phyloP scores from a whole-genome alignment of 345 rosid species.

The Isatis tinctoria region DNA sequence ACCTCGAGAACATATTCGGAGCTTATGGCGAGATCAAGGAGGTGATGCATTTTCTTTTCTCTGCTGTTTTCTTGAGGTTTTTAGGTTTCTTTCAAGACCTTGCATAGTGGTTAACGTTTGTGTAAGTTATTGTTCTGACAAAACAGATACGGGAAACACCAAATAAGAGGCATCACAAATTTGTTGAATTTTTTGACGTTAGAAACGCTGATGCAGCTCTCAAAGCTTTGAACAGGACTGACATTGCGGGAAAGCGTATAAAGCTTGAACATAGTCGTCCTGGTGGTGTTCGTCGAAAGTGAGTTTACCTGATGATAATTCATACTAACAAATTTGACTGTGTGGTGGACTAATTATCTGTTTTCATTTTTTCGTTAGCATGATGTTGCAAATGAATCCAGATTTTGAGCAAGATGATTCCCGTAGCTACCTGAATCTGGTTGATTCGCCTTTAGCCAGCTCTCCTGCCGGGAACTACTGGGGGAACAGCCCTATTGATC shows the following conservation, averaged over 20 bases:
- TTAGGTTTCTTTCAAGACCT: not conserved
- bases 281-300: slow-evolving; percentile 76
- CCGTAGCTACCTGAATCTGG: slow-evolving; percentile 41
- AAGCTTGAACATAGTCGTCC: slow-evolving; percentile 89
- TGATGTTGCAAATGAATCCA: slow-evolving; percentile 57
- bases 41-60: slow-evolving; percentile 33
- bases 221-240: slow-evolving; percentile 63
- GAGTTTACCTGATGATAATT: slow-evolving; percentile 23
- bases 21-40: slow-evolving; percentile 77
- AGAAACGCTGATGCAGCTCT: slow-evolving; percentile 80
- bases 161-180: slow-evolving; percentile 79
- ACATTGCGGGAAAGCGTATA: slow-evolving; percentile 80
- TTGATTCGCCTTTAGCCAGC: slow-evolving; percentile 50
- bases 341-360: not conserved
- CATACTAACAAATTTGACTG: not conserved
- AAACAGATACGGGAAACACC: slow-evolving; percentile 83
- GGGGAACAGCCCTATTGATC: slow-evolving; percentile 54
- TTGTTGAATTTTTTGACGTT: slow-evolving; percentile 77
- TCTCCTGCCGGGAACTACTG: slow-evolving; percentile 56
- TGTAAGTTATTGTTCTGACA: slow-evolving; percentile 24
- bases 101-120: slow-evolving; percentile 25
- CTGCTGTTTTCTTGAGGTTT: not conserved
- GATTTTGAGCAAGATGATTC: slow-evolving; percentile 66
- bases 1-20: slow-evolving; percentile 65
- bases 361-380: slow-evolving; percentile 31